phyloP scores from a whole-genome alignment of 2,329 filamentous ascomycete genomes.

The Ceratocystis cacaofunesta region DNA sequence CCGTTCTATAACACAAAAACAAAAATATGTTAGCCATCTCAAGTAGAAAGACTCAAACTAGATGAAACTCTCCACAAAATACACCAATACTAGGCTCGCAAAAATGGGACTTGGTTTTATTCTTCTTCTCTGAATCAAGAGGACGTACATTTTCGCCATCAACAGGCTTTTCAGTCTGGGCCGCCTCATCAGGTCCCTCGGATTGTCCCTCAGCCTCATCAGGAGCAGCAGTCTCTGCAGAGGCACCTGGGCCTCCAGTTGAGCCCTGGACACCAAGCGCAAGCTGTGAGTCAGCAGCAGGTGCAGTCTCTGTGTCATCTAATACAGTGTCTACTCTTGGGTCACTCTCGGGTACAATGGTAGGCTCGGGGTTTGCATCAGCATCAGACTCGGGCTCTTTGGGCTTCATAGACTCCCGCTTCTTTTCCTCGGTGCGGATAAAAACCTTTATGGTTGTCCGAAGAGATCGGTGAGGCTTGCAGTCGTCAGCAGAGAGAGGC shows the following conservation, averaged over 20 bases:
- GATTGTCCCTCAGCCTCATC: not conserved
- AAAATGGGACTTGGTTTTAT: not conserved
- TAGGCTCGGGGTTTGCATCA: constrained; percentile 15
- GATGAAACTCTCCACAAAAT: not conserved
- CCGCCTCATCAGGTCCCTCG: not conserved
- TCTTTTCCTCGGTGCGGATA: constrained; percentile 80
- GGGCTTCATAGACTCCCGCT: constrained; percentile 51
- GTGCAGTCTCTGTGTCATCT: constrained; percentile 3
- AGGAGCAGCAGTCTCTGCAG: constrained; percentile 9
- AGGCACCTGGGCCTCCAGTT: not conserved
- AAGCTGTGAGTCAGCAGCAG: not conserved
- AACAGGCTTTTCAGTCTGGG: not conserved
- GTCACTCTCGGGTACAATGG: constrained; percentile 19
- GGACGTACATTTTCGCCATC: constrained; percentile 24
- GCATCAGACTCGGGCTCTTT: constrained; percentile 28
- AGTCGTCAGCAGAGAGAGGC: constrained; percentile 72
- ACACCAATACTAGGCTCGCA: not conserved
- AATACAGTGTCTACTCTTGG: constrained; percentile 5
- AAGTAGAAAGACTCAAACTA: not conserved
- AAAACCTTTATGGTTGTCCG: constrained; percentile 87
- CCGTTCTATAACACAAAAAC: not conserved
- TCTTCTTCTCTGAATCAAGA: constrained; percentile 26
- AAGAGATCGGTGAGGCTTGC: constrained; percentile 78
- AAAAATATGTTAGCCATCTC: not conserved
- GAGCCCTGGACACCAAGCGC: not conserved